Evolutionary conservation across 768 basidiomycete species (phyloP).

Genomic region (Lyophyllum decastes): DNA sequence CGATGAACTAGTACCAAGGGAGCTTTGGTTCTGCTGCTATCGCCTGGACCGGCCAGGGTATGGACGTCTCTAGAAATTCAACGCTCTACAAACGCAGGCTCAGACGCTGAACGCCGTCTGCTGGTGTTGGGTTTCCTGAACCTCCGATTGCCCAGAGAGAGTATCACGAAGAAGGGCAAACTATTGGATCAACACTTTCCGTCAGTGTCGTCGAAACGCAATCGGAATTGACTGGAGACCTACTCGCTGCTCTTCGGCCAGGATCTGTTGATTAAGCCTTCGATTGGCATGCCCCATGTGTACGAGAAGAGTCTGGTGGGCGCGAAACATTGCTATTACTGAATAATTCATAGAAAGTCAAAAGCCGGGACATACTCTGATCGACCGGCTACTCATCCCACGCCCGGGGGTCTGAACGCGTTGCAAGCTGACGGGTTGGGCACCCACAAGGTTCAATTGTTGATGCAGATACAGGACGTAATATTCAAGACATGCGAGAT

Average conservation of each 20-base stretch:
- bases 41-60: not conserved
- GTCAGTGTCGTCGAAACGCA: not conserved
- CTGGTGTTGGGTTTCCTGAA: slow-evolving; percentile 4
- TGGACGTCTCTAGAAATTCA: too few species aligned
- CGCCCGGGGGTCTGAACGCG: slow-evolving; percentile 47
- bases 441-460: slow-evolving; percentile 53
- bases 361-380: slow-evolving; percentile 44
- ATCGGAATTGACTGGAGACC: not conserved
- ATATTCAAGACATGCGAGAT: slow-evolving; percentile 72
- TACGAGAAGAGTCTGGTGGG: slow-evolving; percentile 62
- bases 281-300: slow-evolving; percentile 64
- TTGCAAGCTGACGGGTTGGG: slow-evolving; percentile 46
- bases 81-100: too few species aligned
- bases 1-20: not conserved
- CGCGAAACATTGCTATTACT: not conserved
- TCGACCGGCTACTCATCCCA: slow-evolving; percentile 63
- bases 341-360: not conserved
- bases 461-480: slow-evolving; percentile 70
- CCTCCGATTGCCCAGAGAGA: slow-evolving; percentile 1
- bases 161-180: slow-evolving; percentile 12
- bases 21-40: not conserved
- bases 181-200: not conserved
- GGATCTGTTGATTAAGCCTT: slow-evolving; percentile 49
- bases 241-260: slow-evolving; percentile 60
- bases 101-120: not conserved